Evolutionary conservation across 495 filamentous ascomycete species (phyloP).

Genomic region (Sabuloglossum arenarium): DNA sequence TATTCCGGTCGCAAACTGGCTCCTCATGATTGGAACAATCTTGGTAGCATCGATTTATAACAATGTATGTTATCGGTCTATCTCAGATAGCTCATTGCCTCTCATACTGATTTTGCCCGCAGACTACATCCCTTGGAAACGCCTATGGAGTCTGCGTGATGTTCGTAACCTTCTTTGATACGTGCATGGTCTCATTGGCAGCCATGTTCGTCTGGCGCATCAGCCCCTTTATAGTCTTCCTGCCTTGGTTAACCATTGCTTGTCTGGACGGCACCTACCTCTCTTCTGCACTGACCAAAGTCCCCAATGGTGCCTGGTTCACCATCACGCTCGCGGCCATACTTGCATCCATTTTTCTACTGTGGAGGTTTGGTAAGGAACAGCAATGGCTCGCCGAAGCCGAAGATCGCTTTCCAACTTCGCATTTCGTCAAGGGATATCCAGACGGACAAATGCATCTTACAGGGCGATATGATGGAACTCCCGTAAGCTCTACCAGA

Average conservation of each 20-base stretch:
- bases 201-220: conserved; percentile 48
- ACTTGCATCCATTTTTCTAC: conserved; percentile 35
- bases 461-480: background rate
- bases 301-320: conserved; percentile 57
- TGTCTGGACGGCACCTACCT: conserved; percentile 42
- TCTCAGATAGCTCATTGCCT: background rate
- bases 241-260: conserved; percentile 10
- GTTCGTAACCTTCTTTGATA: conserved; percentile 54
- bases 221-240: conserved; percentile 35
- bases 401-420: conserved; percentile 14
- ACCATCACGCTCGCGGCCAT: conserved; percentile 39
- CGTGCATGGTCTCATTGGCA: conserved; percentile 44
- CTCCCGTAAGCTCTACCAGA: conserved; percentile 7
- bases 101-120: background rate
- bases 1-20: conserved; percentile 50
- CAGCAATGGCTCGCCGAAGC: conserved; percentile 52
- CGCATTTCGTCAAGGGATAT: conserved; percentile 12
- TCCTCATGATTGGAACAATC: conserved; percentile 50
- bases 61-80: conserved; percentile 23
- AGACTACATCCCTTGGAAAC: background rate
- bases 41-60: conserved; percentile 50
- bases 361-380: conserved; percentile 59
- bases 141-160: conserved; percentile 38
- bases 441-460: conserved; percentile 4
- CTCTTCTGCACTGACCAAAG: conserved; percentile 42